Percentiles rank a stretch among this genome's conserved stretches.
Conservation (phyloP, 768 basidiomycete species). For the Lactarius akahatsu region DNA sequence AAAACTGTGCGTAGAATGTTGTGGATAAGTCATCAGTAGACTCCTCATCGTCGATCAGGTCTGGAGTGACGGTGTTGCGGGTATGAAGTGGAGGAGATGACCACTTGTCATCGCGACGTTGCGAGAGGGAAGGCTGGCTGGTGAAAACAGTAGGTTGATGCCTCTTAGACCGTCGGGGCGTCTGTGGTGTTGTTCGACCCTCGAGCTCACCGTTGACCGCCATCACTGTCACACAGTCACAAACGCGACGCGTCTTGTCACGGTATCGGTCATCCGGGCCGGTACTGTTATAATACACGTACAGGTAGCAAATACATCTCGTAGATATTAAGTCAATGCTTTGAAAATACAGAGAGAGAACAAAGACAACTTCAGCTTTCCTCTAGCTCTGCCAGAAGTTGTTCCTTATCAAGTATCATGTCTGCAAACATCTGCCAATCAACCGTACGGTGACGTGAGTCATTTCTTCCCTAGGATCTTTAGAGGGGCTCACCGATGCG, state of each 20-base stretch:
- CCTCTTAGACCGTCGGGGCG: slow-evolving; percentile 28
- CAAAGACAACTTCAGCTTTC: not conserved
- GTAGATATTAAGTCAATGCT: not conserved
- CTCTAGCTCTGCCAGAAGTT: slow-evolving; percentile 20
- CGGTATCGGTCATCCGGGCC: not conserved
- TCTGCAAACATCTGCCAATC: slow-evolving; percentile 20
- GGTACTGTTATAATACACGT: not conserved
- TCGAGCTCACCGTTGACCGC: not conserved
- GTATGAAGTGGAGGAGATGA: slow-evolving; percentile 19
- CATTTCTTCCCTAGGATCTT: not conserved
- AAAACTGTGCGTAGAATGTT: slow-evolving; percentile 21
- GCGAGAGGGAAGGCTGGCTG: slow-evolving; percentile 1
- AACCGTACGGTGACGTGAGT: not conserved
- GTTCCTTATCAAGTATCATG: slow-evolving; percentile 15
- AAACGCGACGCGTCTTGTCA: slow-evolving; percentile 4
- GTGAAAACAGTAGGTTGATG: slow-evolving; percentile 25
- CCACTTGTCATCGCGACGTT: slow-evolving; percentile 21
- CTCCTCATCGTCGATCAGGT: slow-evolving; percentile 29
- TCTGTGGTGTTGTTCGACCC: slow-evolving; percentile 13
- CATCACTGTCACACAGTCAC: not conserved
- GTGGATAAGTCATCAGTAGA: slow-evolving; percentile 10
- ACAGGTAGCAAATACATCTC: not conserved
- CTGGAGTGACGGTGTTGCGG: slow-evolving; percentile 20
- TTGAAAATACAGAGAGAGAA: not conserved
- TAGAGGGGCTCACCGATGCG: slow-evolving; percentile 6